These are phyloP conservation scores for Nakazawaea ambrosiae DNA, from an alignment of 805 yeast genomes.

Conservation along the genomic window DNA sequence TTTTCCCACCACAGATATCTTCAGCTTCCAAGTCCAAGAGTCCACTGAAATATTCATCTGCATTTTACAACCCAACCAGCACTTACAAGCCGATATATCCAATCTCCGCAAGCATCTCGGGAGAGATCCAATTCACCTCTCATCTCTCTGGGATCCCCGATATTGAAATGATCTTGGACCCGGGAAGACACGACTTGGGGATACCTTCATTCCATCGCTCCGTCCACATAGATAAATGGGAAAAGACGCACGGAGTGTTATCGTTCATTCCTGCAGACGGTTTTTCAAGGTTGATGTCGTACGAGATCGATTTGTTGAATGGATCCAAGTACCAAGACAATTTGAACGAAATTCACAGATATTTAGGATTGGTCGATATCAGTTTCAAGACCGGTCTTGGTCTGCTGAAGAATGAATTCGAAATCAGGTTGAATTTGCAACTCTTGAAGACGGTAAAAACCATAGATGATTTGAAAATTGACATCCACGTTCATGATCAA, in stretches of 20 bases:
- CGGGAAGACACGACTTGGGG: conserved; percentile 40
- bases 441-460: conserved; percentile 36
- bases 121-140: conserved; percentile 55
- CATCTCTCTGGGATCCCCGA: conserved; percentile 76
- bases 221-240: conserved; percentile 51
- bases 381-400: conserved; percentile 53
- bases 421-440: conserved; percentile 43
- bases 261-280: conserved; percentile 91
- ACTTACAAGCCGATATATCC: conserved; percentile 25
- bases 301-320: conserved; percentile 47
- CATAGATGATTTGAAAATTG: conserved; percentile 40
- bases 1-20: conserved; percentile 41
- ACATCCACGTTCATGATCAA: conserved; percentile 20
- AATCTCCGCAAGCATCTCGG: conserved; percentile 49
- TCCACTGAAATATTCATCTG: conserved; percentile 17
- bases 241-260: conserved; percentile 30
- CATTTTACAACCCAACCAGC: conserved; percentile 16
- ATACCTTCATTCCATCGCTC: conserved; percentile 67
- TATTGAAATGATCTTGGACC: conserved; percentile 48
- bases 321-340: conserved; percentile 14
- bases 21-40: conserved; percentile 10
- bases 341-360: conserved; percentile 16
- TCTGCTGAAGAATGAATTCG: conserved; percentile 48
- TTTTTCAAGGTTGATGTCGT: conserved; percentile 51
- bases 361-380: conserved; percentile 48